phyloP scores from a whole-genome alignment of 2,329 filamentous ascomycete genomes.

The Zasmidium cellare region DNA sequence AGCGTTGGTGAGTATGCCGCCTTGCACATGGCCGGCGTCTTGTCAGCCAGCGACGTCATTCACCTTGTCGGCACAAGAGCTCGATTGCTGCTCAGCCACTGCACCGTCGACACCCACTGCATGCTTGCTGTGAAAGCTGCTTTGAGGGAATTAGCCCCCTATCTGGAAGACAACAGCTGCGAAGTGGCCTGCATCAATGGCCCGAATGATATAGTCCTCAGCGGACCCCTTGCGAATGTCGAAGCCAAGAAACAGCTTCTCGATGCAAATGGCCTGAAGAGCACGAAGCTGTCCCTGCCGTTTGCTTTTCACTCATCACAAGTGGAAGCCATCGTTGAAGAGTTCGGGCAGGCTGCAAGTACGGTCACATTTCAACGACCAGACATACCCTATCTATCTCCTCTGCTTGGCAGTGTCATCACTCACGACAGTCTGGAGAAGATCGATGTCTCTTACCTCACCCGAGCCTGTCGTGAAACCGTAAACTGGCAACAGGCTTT shows the following conservation, averaged over 20 bases:
- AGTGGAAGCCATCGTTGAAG: conserved; percentile 28
- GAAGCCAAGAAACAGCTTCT: conserved; percentile 6
- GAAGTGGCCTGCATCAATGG: conserved; percentile 32
- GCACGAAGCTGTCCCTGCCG: conserved; percentile 23
- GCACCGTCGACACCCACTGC: conserved; percentile 20
- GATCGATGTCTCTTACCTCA: too few species aligned
- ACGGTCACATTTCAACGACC: conserved; percentile 25
- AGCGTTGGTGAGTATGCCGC: conserved; percentile 44
- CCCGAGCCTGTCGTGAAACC: conserved; percentile 40
- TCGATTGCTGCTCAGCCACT: conserved; percentile 31
- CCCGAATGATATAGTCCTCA: conserved; percentile 24
- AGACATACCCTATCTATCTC: conserved; percentile 32
- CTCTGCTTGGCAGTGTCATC: conserved; percentile 30
- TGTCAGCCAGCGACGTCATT: conserved; percentile 35
- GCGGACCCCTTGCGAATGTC: conserved; percentile 21
- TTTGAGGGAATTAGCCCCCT: background rate
- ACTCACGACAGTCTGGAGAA: too few species aligned
- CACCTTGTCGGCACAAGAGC: conserved; percentile 39
- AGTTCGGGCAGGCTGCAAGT: conserved; percentile 13
- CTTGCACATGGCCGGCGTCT: conserved; percentile 35
- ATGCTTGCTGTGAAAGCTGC: conserved; percentile 30
- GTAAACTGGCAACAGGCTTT: conserved; percentile 39
- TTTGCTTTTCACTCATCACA: conserved; percentile 36
- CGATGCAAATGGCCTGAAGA: conserved; percentile 6
- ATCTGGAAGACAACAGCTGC: background rate